These are phyloP conservation scores for Oryza punctata DNA, from an alignment of 176 grass and related monocot species.

Conservation along the genomic window DNA sequence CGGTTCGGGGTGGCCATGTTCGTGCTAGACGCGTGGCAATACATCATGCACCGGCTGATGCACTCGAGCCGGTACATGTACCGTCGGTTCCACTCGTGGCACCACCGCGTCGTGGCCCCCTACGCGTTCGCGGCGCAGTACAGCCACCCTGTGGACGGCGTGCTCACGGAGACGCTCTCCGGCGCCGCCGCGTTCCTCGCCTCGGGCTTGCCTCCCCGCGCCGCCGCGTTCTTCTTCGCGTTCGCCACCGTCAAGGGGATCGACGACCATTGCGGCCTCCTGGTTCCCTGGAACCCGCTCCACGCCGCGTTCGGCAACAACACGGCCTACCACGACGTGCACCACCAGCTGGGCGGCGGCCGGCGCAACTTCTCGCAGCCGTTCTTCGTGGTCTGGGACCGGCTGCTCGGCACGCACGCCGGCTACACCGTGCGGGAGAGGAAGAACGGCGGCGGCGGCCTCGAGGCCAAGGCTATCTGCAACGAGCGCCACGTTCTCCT, in stretches of 20 bases:
- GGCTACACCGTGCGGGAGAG: constrained; percentile 18
- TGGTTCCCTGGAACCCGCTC: constrained; percentile 59
- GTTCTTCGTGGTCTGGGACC: constrained; percentile 64
- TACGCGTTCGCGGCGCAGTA: constrained; percentile 78
- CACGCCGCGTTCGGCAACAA: constrained; percentile 53
- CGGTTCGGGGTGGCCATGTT: constrained; percentile 56
- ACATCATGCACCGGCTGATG: constrained; percentile 62
- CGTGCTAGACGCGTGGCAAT: constrained; percentile 67
- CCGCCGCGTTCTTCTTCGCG: constrained; percentile 48
- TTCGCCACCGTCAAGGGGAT: constrained; percentile 66
- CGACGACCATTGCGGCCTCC: constrained; percentile 66
- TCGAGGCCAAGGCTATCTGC: constrained; percentile 27
- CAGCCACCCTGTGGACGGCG: constrained; percentile 62
- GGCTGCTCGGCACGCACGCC: constrained; percentile 47
- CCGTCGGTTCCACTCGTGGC: constrained; percentile 67
- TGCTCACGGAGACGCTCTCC: constrained; percentile 57
- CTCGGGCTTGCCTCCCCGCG: constrained; percentile 36
- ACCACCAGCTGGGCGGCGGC: constrained; percentile 61
- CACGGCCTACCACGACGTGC: constrained; percentile 63
- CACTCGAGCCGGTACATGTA: constrained; percentile 55
- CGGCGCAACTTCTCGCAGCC: constrained; percentile 59
- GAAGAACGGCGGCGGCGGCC: constrained; percentile 23
- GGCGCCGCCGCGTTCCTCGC: constrained; percentile 49
- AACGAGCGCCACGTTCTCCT: background rate
- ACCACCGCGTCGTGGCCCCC: constrained; percentile 60